Conservation (phyloP, 2,329 filamentous ascomycete species). For the Ceratocystis ficicola region DNA sequence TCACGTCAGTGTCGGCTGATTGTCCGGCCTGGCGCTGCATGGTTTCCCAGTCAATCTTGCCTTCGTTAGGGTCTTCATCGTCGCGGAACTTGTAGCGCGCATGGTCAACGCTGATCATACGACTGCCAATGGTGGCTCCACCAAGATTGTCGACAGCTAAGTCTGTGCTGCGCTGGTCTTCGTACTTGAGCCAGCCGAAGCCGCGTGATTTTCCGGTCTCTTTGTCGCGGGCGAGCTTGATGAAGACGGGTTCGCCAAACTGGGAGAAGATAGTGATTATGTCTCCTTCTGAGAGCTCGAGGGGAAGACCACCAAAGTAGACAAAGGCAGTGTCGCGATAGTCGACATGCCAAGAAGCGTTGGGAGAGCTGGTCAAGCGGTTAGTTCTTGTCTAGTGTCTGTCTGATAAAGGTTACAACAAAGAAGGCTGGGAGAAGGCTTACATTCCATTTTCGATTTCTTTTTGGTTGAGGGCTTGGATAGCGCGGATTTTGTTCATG, state of each 20-base stretch:
- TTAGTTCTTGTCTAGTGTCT: constrained; percentile 12
- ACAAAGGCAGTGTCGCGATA: constrained; percentile 95
- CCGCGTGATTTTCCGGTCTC: constrained; percentile 91
- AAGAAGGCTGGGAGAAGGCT: constrained; percentile 29
- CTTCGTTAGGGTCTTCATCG: constrained; percentile 54
- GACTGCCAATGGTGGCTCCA: constrained; percentile 69
- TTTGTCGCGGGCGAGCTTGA: constrained; percentile 87
- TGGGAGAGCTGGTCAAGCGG: constrained; percentile 49
- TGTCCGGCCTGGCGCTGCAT: constrained; percentile 43
- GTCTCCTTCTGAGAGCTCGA: constrained; percentile 88
- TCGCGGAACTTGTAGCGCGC: constrained; percentile 82
- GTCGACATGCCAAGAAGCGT: constrained; percentile 92
- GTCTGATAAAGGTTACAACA: neutral
- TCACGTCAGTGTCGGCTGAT: constrained; percentile 34
- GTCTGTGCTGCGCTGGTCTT: constrained; percentile 92
- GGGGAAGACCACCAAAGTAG: constrained; percentile 89
- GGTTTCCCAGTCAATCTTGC: constrained; percentile 47
- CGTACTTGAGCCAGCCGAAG: constrained; percentile 95
- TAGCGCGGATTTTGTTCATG: constrained; percentile 92
- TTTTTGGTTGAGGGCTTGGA: constrained; percentile 83
- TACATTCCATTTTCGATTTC: constrained; percentile 83
- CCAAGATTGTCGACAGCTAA: constrained; percentile 92
- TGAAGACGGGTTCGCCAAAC: constrained; percentile 85
- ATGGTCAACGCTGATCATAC: constrained; percentile 79
- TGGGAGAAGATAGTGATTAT: constrained; percentile 94